Evolutionary conservation across 2,329 filamentous ascomycete genomes (phyloP).

Genomic region (Aspergillus candidus): DNA sequence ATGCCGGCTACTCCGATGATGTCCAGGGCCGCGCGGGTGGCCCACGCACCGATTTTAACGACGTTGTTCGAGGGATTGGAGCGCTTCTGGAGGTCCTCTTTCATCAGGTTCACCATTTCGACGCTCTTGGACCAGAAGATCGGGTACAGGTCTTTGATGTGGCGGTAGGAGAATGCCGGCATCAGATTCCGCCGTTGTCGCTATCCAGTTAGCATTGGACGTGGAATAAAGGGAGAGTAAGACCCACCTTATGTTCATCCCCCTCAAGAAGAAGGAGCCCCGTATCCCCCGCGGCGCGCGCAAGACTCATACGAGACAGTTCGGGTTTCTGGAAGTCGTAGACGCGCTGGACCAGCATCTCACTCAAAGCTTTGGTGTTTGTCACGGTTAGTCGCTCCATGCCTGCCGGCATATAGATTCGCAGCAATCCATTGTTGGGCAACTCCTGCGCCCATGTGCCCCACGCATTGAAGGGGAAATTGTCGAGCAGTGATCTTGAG

Average conservation of each 20-base stretch:
- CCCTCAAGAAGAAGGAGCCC: constrained; percentile 69
- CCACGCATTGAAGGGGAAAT: constrained; percentile 36
- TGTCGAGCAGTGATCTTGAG: constrained; percentile 28
- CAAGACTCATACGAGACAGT: constrained; percentile 38
- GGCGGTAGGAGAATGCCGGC: constrained; percentile 79
- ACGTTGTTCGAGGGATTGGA: constrained; percentile 32
- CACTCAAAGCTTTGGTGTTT: constrained; percentile 59
- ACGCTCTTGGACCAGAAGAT: constrained; percentile 74
- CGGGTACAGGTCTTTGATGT: constrained; percentile 78
- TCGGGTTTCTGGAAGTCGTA: constrained; percentile 65
- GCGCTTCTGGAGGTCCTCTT: constrained; percentile 37
- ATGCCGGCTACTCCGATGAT: constrained; percentile 70
- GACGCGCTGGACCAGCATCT: constrained; percentile 62
- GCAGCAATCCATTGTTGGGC: constrained; percentile 63
- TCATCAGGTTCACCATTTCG: constrained; percentile 61
- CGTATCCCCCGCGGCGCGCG: constrained; percentile 32
- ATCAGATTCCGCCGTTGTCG: constrained; percentile 67
- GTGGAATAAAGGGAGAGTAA: background rate
- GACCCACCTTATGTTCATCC: constrained; percentile 69
- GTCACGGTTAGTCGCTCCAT: constrained; percentile 57
- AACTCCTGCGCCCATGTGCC: constrained; percentile 52
- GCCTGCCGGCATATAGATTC: constrained; percentile 59
- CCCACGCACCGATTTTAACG: constrained; percentile 58
- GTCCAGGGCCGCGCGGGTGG: constrained; percentile 63
- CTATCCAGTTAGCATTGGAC: constrained; percentile 17